Conservation (phyloP, 495 filamentous ascomycete species). For the Bombardia bombarda region DNA sequence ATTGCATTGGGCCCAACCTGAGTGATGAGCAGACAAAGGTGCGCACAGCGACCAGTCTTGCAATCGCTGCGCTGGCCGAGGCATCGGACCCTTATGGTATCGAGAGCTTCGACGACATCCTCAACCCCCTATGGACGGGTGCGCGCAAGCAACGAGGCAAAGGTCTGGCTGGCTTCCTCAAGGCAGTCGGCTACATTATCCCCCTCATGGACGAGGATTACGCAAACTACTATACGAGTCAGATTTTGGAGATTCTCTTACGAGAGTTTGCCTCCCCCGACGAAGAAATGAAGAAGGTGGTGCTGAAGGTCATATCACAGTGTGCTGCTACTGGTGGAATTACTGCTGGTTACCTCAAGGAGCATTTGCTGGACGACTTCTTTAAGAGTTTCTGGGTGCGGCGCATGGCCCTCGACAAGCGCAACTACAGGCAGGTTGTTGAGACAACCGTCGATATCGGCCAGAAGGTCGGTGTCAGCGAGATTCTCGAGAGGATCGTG, state of each 20-base stretch:
- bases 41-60: slow-evolving; percentile 87
- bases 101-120: slow-evolving; percentile 94
- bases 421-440: slow-evolving; percentile 95
- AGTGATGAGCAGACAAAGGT: slow-evolving; percentile 98
- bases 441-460: slow-evolving; percentile 97
- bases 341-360: slow-evolving; percentile 87
- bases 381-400: slow-evolving; percentile 99
- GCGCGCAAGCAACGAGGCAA: slow-evolving; percentile 95
- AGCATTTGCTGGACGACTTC: slow-evolving; percentile 89
- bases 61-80: slow-evolving; percentile 92
- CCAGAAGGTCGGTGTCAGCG: slow-evolving; percentile 91
- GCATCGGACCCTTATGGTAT: slow-evolving; percentile 98
- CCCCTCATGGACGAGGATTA: slow-evolving; percentile 99
- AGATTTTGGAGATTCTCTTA: slow-evolving; percentile 97
- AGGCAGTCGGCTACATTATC: slow-evolving; percentile 97
- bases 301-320: slow-evolving; percentile 95
- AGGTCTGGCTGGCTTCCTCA: slow-evolving; percentile 89
- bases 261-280: slow-evolving; percentile 95
- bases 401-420: slow-evolving; percentile 91
- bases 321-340: slow-evolving; percentile 93
- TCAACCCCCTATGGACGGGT: slow-evolving; percentile 95
- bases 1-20: slow-evolving; percentile 91
- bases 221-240: slow-evolving; percentile 95
- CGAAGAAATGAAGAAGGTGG: slow-evolving; percentile 99
- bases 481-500: slow-evolving; percentile 90